Base-by-base conservation (phyloP, 768 basidiomycete species). In the Kwoniella europaea region DNA sequence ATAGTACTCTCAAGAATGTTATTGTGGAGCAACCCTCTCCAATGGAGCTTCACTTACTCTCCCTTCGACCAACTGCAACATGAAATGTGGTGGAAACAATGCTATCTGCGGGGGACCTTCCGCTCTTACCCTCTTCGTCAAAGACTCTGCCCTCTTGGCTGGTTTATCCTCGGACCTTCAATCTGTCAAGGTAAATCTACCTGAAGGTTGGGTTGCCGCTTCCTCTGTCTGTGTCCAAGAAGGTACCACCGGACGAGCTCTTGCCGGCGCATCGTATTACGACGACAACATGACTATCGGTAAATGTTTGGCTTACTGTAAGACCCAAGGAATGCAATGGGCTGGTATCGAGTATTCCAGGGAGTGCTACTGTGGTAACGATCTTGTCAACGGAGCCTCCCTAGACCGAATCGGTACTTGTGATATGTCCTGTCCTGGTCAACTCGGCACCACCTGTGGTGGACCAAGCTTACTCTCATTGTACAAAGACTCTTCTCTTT, bases 321-420 rank as follows among this genome's bases (percentile, higher is more conserved):
- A 71, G 16, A 24, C 46, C 24, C 46, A 64, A 20, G 76, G 77
- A 2, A 77, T 71, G 78, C 60, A 68, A 42, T 66, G 65, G 50
- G 74, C 69, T 29, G 74, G 74, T 69, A 27, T 77, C 20, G 74
- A 78, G 41, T 78, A 75, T 59, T 59, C 69, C 62, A 56, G 50
- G 29, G 71, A 77, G 62, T 80, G 79, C 50, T 73, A 63, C 63
- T 80, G 79, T 59, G 79, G 73, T 12, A 71, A 73, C 44, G 16
- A 53, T 3, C 68, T 80, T n/a, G 50, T 56, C 46, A 71, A 73
- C 63, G 74, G 74, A 6, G 74, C 75, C n/a, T 68, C 76, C 3
- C 66, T 76, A 55, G 56, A 70, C 42, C 27, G 53, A 24, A 67
- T 63, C 20, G 64, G 64, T 42, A 73, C 74, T 1, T 71, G 73